These are phyloP conservation scores for Eucalyptus pauciflora DNA, from an alignment of 345 rosid species.

Conservation along the genomic window DNA sequence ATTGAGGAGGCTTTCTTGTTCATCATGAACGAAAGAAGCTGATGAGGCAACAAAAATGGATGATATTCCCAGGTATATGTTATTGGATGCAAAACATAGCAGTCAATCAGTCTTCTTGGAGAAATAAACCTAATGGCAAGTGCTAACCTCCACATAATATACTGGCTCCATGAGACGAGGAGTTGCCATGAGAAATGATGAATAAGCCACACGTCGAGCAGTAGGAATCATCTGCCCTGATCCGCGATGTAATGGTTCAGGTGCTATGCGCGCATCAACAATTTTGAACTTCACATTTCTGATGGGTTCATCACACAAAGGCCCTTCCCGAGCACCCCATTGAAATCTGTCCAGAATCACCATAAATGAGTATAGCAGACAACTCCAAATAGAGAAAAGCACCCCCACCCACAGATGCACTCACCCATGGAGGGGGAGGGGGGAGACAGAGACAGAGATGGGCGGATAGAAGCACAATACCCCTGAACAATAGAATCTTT, in stretches of 20 bases:
- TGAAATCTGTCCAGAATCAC: conserved; percentile 52
- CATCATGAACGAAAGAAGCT: neutral
- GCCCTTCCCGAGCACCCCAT: conserved; percentile 99
- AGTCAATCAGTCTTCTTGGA: neutral
- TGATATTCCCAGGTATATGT: neutral
- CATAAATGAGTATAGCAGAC: neutral
- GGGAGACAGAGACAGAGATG: neutral
- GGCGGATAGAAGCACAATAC: conserved; percentile 16
- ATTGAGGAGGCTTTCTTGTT: neutral
- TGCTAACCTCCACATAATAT: conserved; percentile 87
- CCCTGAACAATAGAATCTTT: conserved; percentile 97
- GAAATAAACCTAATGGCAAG: neutral
- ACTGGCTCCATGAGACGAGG: conserved; percentile 99
- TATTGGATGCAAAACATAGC: neutral
- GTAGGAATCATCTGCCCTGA: conserved; percentile 99
- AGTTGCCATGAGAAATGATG: conserved; percentile 93
- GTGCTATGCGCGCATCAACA: conserved; percentile 93
- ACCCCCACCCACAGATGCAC: neutral
- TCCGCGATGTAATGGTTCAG: conserved; percentile 83
- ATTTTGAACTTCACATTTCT: conserved; percentile 95
- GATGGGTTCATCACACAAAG: conserved; percentile 96
- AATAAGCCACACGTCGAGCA: conserved; percentile 90
- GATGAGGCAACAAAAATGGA: neutral
- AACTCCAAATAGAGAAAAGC: neutral
- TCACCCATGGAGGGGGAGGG: neutral